These are phyloP conservation scores for Alternaria viburni DNA, from an alignment of 2,329 filamentous ascomycete species.

Conservation along the genomic window DNA sequence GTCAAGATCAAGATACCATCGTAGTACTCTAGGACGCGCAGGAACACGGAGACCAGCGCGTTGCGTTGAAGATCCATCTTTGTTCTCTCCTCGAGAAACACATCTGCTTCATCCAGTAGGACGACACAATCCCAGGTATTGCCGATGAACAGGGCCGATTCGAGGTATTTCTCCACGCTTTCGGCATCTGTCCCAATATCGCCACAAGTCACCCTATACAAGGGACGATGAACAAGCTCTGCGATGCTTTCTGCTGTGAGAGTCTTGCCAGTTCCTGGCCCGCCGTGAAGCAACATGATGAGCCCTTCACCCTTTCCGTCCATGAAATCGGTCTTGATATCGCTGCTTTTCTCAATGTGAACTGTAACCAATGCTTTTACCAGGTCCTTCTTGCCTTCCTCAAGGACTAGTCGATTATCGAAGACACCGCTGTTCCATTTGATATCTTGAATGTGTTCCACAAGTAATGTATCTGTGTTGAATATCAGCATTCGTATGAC, in stretches of 20 bases:
- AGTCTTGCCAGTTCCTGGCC: constrained; percentile 23
- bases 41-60: constrained; percentile 28
- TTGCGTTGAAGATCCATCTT: constrained; percentile 22
- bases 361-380: background rate
- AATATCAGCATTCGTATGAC: background rate
- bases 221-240: background rate
- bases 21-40: constrained; percentile 52
- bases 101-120: constrained; percentile 48
- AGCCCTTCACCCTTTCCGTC: constrained; percentile 45
- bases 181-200: constrained; percentile 13
- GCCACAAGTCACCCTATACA: background rate
- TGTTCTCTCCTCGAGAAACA: constrained; percentile 60
- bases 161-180: constrained; percentile 11
- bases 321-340: constrained; percentile 46
- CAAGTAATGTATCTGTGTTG: rapidly evolving
- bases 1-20: constrained; percentile 54
- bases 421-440: background rate
- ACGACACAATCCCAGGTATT: constrained; percentile 57
- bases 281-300: constrained; percentile 22
- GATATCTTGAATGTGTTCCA: background rate
- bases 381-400: background rate
- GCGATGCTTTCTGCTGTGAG: constrained; percentile 13
- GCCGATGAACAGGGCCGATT: background rate
- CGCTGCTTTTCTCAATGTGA: rapidly evolving
- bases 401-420: background rate